phyloP scores from a whole-genome alignment of 495 filamentous ascomycete species.

The Aspergillus incahuasiensis region DNA sequence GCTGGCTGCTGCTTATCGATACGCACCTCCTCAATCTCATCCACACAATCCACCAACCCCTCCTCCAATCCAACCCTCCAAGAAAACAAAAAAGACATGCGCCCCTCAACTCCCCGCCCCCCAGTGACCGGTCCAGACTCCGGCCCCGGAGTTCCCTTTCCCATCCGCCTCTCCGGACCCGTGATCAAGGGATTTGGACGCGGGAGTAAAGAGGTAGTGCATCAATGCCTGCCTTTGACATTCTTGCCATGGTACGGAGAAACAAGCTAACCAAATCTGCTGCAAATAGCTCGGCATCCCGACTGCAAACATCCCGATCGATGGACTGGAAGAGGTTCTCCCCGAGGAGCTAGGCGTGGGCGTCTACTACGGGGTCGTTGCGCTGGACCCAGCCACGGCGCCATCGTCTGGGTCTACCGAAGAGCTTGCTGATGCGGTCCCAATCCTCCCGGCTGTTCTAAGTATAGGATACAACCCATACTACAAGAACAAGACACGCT shows the following conservation, averaged over 20 bases:
- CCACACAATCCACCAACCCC: neutral
- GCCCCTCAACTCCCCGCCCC: conserved; percentile 48
- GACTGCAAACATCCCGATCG: conserved; percentile 91
- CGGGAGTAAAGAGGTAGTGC: conserved; percentile 72
- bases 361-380: conserved; percentile 88
- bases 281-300: conserved; percentile 75
- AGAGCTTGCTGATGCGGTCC: conserved; percentile 25
- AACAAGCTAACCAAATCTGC: neutral
- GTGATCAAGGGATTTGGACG: conserved; percentile 93
- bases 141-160: conserved; percentile 75
- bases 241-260: neutral
- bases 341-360: conserved; percentile 60
- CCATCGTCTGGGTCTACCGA: neutral
- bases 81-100: conserved; percentile 23
- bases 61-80: neutral
- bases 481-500: conserved; percentile 79
- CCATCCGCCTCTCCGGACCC: conserved; percentile 70
- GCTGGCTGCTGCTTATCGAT: conserved; percentile 6
- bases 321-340: conserved; percentile 63
- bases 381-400: conserved; percentile 43
- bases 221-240: conserved; percentile 1
- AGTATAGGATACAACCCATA: conserved; percentile 94
- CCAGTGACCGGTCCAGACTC: conserved; percentile 61
- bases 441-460: conserved; percentile 83
- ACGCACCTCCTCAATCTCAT: neutral